Evolutionary conservation across 805 yeast species (phyloP).

Genomic region (Starmerella tilneyi): DNA sequence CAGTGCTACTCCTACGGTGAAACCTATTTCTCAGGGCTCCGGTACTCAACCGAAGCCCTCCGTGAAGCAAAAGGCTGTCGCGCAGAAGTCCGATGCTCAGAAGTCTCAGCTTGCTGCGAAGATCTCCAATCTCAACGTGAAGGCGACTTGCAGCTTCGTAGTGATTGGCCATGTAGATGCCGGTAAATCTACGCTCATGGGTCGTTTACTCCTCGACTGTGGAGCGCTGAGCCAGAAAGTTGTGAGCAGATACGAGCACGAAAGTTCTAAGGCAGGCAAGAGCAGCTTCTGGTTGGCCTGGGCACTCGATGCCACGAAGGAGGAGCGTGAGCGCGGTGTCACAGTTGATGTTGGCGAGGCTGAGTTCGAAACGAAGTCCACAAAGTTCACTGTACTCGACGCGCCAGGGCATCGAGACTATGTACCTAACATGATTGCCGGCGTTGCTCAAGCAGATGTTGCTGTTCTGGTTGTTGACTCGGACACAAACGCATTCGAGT

Average conservation of each 20-base stretch:
- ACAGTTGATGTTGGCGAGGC: conserved; percentile 70
- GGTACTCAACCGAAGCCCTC: conserved; percentile 2
- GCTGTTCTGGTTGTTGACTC: conserved; percentile 66
- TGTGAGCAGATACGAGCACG: conserved; percentile 51
- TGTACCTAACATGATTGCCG: conserved; percentile 79
- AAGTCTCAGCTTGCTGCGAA: conserved; percentile 30
- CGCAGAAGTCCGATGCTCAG: conserved; percentile 3
- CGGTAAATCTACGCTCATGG: conserved; percentile 73
- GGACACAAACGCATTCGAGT: conserved; percentile 55
- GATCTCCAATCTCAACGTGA: conserved; percentile 33
- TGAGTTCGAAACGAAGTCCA: conserved; percentile 45
- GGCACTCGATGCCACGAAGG: conserved; percentile 72
- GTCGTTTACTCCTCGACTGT: conserved; percentile 55
- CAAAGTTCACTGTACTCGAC: conserved; percentile 61
- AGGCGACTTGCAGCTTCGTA: conserved; percentile 38
- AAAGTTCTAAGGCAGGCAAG: conserved; percentile 59
- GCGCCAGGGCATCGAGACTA: conserved; percentile 80
- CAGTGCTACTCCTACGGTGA: not conserved
- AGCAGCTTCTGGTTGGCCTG: conserved; percentile 76
- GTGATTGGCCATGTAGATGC: conserved; percentile 83
- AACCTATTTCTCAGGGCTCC: not conserved
- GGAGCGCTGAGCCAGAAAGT: conserved; percentile 58
- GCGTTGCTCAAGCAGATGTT: conserved; percentile 67
- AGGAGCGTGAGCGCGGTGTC: conserved; percentile 66
- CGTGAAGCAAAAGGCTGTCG: conserved; percentile 5